Percentiles rank a stretch among this genome's conserved stretches.
These are phyloP conservation scores for Globisporangium nodosum DNA, from an alignment of 352 stramenopile genomes.

Conservation along the genomic window DNA sequence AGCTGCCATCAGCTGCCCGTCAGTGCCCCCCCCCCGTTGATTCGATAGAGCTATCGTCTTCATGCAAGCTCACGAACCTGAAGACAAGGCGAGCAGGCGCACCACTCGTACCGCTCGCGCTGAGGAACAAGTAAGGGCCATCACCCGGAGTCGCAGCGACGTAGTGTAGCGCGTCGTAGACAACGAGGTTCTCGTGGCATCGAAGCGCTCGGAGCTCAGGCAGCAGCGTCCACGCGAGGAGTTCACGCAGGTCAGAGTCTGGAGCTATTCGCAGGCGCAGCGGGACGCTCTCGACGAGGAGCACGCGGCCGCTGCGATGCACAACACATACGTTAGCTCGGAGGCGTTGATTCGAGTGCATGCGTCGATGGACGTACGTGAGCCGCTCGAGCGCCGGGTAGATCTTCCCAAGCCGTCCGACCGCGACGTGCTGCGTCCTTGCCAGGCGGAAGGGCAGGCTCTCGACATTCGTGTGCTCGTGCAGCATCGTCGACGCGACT, in stretches of 20 bases:
- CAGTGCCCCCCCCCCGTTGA: background rate
- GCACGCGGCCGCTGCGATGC: constrained; percentile 4
- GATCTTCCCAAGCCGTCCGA: constrained; percentile 30
- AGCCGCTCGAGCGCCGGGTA: constrained; percentile 27
- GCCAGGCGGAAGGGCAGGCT: constrained; percentile 17
- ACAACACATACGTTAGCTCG: too few relatives aligned
- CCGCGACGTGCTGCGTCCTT: constrained; percentile 19
- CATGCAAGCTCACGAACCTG: background rate
- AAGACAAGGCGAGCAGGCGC: constrained; percentile 1
- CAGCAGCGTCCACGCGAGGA: constrained; percentile 2
- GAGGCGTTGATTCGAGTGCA: too few relatives aligned
- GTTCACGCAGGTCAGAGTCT: background rate
- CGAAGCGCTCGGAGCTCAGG: background rate
- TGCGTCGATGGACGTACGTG: constrained; percentile 9
- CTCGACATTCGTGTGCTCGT: background rate
- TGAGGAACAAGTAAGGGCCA: background rate
- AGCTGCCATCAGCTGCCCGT: background rate
- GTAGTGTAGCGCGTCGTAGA: constrained; percentile 6
- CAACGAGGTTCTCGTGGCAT: constrained; percentile 1
- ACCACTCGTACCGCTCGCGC: background rate
- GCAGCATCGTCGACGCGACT: background rate
- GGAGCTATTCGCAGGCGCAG: background rate
- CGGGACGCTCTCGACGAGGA: constrained; percentile 10
- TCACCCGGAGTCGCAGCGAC: background rate
- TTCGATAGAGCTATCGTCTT: too few relatives aligned